Conservation (phyloP, 2,329 filamentous ascomycete genomes). For the Endothia cerciana region DNA sequence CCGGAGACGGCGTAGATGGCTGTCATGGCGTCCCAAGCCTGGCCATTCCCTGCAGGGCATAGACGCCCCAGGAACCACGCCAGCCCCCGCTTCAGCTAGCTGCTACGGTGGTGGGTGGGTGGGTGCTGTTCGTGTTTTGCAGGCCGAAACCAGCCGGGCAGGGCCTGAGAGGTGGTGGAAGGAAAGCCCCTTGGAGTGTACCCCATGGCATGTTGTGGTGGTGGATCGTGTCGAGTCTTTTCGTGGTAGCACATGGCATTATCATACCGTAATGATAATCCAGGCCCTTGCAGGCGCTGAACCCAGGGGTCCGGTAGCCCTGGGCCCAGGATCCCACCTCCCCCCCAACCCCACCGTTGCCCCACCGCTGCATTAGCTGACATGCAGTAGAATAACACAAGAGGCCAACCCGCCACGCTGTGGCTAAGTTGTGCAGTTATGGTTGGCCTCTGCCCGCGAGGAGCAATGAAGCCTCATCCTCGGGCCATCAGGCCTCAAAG, state of each 20-base stretch:
- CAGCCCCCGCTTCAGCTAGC: no score
- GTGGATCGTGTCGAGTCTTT: no score
- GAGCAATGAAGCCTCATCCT: neutral
- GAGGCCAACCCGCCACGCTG: neutral
- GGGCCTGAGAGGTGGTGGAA: neutral
- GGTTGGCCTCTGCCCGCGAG: neutral
- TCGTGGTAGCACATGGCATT: no score
- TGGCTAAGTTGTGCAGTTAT: neutral
- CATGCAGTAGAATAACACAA: neutral
- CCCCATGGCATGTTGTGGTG: no score
- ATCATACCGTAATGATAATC: no score
- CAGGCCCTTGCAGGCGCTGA: neutral
- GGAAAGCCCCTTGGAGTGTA: no score
- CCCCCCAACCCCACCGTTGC: neutral
- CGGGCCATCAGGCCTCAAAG: neutral
- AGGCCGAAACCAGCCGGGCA: neutral
- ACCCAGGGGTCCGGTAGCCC: neutral
- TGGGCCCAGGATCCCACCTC: neutral
- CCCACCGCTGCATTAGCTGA: neutral
- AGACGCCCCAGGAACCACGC: no score
- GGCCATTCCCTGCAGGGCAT: slow-evolving; percentile 6
- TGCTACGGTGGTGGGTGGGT: no score
- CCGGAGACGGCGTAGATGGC: slow-evolving; percentile 16
- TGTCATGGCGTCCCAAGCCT: slow-evolving; percentile 4
- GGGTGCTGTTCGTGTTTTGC: neutral